Evolutionary conservation across 208 protist species (phyloP).

Genomic region (Naegleria fowleri): DNA sequence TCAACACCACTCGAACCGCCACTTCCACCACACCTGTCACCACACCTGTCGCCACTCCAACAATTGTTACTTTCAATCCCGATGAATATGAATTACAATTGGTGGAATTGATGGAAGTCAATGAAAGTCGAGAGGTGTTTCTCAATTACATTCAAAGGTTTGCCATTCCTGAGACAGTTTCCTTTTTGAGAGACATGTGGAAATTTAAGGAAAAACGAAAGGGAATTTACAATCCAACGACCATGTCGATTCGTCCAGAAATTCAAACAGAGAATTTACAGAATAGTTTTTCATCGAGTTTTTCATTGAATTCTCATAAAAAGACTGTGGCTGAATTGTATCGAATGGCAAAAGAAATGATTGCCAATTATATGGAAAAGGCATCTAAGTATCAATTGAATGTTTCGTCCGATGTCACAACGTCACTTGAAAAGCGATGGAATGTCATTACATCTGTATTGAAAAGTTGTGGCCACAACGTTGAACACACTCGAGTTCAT

Average conservation of each 20-base stretch:
- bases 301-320: not conserved
- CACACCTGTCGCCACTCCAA: no score
- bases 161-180: not conserved
- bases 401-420: not conserved
- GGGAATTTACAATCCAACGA: not conserved
- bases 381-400: not conserved
- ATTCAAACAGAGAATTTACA: not conserved
- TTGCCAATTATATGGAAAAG: not conserved
- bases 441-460: not conserved
- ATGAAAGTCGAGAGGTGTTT: not conserved
- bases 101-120: not conserved
- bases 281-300: not conserved
- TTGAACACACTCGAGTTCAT: no score
- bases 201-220: not conserved
- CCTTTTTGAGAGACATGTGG: not conserved
- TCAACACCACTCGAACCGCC: no score
- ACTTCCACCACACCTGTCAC: no score
- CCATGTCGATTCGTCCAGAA: not conserved
- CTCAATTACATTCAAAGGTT: not conserved
- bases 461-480: not conserved
- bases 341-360: not conserved
- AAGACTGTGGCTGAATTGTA: not conserved
- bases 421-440: not conserved
- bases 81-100: constrained; percentile 3
- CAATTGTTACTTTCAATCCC: no score